Base-by-base conservation (phyloP, 2,329 filamentous ascomycete genomes). In the Claviceps capensis region DNA sequence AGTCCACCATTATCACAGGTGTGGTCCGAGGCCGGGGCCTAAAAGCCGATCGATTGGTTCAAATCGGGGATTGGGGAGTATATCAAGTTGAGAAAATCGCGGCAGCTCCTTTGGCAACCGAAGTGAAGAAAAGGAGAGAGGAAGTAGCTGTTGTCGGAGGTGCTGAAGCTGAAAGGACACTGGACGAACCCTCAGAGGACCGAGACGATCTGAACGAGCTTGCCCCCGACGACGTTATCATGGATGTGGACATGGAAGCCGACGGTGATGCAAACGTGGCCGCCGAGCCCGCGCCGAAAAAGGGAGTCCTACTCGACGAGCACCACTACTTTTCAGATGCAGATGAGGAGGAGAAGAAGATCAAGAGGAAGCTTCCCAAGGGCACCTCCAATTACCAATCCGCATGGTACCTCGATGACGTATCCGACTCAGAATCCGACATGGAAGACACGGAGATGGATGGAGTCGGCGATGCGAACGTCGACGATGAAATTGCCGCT, bases 301-400 rank as follows among this genome's bases (percentile, higher is more conserved):
- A 91, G 69, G 93, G 91, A 57, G 93, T 98, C 1, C 72, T 98
- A 42, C 75, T 98, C 9, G 93, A 98, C 59, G 91, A 97, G 58
- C 91, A 98, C 66, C 91, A 97, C 65, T 98, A 98, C 67, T 98
- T 97, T 64, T 90, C 90, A 0, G 91, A 97, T 44, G 88, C 93
- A 47, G 85, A 93, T 50, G 72, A 75, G 50, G 62, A 67, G 47
- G 62, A 61, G 17, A 60, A 53, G 17, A 69, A 75, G 38, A 69
- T 72, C 36, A 86, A 87, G 6, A 93, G 84, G 68, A 81, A 81
- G 56, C 69, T 98, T 22, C 93, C 93, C 1, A 87, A 83, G 67
- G 93, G 93, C 56, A 98, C 93, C 2, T 97, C 93, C 41, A 81
- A 84, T 52, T 97, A 96, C 67, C 93, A 98, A 69, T 79, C 90